Evolutionary conservation across 129 eudicot genomes (phyloP).

Genomic region (Oenanthe sinensis): DNA sequence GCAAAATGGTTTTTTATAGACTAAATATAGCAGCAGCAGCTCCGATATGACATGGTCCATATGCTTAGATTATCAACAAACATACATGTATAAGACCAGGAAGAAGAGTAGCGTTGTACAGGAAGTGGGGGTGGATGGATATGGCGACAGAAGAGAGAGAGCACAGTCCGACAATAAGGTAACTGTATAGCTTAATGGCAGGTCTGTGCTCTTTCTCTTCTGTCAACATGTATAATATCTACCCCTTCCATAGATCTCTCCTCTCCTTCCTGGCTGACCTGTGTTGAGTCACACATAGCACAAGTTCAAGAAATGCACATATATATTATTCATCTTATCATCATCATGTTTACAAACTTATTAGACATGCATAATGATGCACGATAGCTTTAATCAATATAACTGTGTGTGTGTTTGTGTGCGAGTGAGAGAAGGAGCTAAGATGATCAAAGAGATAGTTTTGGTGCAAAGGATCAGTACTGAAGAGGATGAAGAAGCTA

Average conservation of each 20-base stretch:
- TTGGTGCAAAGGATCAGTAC: background rate
- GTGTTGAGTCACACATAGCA: background rate
- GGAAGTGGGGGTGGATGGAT: background rate
- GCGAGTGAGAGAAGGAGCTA: background rate
- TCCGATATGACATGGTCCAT: background rate
- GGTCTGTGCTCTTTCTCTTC: constrained; percentile 50
- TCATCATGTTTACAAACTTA: background rate
- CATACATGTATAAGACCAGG: background rate
- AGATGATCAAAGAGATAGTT: no score
- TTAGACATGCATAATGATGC: background rate
- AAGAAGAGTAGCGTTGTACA: background rate
- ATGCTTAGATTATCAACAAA: background rate
- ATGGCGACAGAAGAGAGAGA: constrained; percentile 37
- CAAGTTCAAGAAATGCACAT: background rate
- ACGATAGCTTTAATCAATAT: background rate
- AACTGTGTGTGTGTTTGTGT: background rate
- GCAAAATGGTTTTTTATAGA: background rate
- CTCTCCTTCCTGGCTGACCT: background rate
- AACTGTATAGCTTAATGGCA: constrained; percentile 23
- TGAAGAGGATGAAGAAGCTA: constrained; percentile 1
- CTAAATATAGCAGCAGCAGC: background rate
- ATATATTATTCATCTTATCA: background rate
- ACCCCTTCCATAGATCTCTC: background rate
- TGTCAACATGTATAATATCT: constrained; percentile 26
- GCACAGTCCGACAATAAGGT: constrained; percentile 34